Base-by-base conservation (phyloP, 768 basidiomycete genomes). In the Leccinum subgranulosum region DNA sequence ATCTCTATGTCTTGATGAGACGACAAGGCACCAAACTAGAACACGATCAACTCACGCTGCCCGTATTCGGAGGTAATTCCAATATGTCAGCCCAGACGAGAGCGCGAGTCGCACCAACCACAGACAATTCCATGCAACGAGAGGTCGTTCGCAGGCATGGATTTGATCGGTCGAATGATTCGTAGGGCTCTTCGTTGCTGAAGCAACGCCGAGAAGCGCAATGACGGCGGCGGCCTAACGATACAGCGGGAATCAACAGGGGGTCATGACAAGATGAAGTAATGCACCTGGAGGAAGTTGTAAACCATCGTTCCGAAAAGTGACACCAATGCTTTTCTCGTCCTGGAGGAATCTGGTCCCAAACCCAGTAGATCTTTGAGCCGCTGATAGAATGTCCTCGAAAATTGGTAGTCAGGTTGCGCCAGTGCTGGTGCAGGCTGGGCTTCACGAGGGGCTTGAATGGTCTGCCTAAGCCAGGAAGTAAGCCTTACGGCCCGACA, bases 71-170 rank as follows among this genome's bases (percentile, higher is more conserved):
- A 64, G 49, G 25, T 77, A 89, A 43, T 80, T 79, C 87, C 87
- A 88, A 59, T 79, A 78, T 2, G 82, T 75, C 52, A 88, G 64
- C 27, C 66, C 62, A 36, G 77, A 74, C 9, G 82, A 81, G 34
- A 87, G 63, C 11, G 75, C 66, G 2, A 81, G 80, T 52, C 85
- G 76, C 19, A 78, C 73, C 25, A 85, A 68, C 88, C 88, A 90
- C 5, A 90, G 73, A 34, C 78, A 76, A 52, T 85, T 80, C 88
- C 87, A 90, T 2, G 76, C 72, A 6, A 88, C 88, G 25, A 90
- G 69, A 8, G 88, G 87, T 17, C 83, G 78, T 46, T 76, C 76
- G 61, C 88, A 90, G 0, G 85, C 84, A 25, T 72, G 63, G 77
- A 87, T 87, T 72, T 90, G 87, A 49, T 76, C 79, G 41, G 74